Conservation (phyloP, 139 green algal species). For the Marvania coccoides region DNA sequence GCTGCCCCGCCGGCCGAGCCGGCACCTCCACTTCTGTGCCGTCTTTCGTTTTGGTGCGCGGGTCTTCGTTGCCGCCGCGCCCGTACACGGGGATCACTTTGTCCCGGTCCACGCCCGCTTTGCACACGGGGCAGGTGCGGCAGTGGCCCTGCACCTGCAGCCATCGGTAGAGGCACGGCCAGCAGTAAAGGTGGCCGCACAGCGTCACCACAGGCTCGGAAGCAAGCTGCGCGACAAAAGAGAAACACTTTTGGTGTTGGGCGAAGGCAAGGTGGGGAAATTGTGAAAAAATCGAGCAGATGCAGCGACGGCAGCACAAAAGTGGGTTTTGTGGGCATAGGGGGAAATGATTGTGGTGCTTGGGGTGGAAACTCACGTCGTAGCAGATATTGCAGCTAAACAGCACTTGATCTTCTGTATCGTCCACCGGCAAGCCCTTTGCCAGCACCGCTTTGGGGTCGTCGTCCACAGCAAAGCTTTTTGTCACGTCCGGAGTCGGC, state of each 20-base stretch:
- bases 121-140: slow-evolving; percentile 84
- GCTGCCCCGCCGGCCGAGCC: slow-evolving; percentile 45
- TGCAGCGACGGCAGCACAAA: background rate
- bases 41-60: slow-evolving; percentile 29
- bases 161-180: slow-evolving; percentile 89
- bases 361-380: slow-evolving; percentile 41
- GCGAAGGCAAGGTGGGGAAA: background rate
- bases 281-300: background rate
- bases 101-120: slow-evolving; percentile 74
- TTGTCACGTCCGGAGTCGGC: too few species aligned
- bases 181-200: slow-evolving; percentile 95
- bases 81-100: slow-evolving; percentile 87
- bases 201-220: slow-evolving; percentile 89
- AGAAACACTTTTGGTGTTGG: background rate
- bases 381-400: slow-evolving; percentile 98
- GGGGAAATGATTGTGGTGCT: background rate
- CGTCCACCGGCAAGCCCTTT: background rate
- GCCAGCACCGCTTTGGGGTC: background rate
- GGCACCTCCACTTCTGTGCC: slow-evolving; percentile 13
- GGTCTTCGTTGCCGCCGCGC: slow-evolving; percentile 52
- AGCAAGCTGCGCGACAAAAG: slow-evolving; percentile 31
- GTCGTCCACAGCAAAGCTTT: too few species aligned
- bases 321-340: too few species aligned
- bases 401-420: slow-evolving; percentile 15
- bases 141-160: slow-evolving; percentile 63